Base-by-base conservation (phyloP, 345 rosid species). In the Gossypium bickii region DNA sequence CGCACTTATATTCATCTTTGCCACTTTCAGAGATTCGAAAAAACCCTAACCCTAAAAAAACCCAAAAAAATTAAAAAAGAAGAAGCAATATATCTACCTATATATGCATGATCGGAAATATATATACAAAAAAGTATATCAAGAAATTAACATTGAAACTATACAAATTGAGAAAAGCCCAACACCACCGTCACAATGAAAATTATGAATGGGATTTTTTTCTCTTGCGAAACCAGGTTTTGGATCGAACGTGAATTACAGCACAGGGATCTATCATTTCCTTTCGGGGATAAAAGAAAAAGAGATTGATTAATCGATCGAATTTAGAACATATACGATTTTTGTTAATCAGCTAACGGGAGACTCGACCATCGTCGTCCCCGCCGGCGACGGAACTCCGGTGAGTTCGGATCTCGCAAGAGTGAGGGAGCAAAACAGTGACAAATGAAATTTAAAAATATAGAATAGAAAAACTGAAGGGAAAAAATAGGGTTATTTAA, bases 1-100 rank as follows among this genome's bases (percentile, higher is more conserved):
- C 74, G 88, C 80, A 47, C 84, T 70, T 70, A 91, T 56, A 81
- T 84, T 87, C 93, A 90, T 87, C 74, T 86, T 83, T 77, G 62
- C 87, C 87, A 81, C 78, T 79, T 83, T 78, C 2, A 2, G 60
- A 43, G 67, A 12, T n/a, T 22, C 61, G 7, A 17, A 52, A 66
- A 22, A 17, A 29, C 49, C 5, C 22, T 25, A 3, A 66, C 7
- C 17, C 16, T 7, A 34, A 13, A 16, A 62, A n/a, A 15, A 7
- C n/a, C 8, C 16, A 0, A 9, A 52, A 52, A 18, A 3, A 12
- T 2, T 8, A 3, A 34, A 34, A 29, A 34, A 34, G 6, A 34
- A 34, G 38, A 7, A 8, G 69, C 24, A n/a, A 2, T 53, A 60
- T 38, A 73, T 59, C 27, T 34, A 41, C 3, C 12, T 10, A 51